These are phyloP conservation scores for Magnusiomyces fungicola DNA, from an alignment of 1,139 yeast species.

Conservation along the genomic window DNA sequence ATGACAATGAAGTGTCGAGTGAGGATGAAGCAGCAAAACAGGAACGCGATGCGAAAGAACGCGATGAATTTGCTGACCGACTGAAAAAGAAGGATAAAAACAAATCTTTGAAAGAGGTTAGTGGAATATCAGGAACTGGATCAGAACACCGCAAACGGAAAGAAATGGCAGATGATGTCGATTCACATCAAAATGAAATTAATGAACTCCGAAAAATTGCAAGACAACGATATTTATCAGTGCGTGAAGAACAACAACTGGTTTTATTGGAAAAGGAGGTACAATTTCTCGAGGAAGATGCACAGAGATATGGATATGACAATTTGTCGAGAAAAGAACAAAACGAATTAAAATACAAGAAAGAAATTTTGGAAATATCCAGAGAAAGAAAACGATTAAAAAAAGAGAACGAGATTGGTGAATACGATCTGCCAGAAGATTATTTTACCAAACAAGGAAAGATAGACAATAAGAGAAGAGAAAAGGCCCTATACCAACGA, in stretches of 20 bases:
- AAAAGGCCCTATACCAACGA: slow-evolving; percentile 34
- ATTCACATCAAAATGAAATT: slow-evolving; percentile 23
- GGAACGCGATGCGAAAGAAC: slow-evolving; percentile 22
- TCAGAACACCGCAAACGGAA: slow-evolving; percentile 16
- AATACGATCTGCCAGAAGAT: slow-evolving; percentile 52
- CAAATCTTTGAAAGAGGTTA: slow-evolving; percentile 5
- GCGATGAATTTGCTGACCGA: slow-evolving; percentile 31
- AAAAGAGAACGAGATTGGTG: slow-evolving; percentile 31
- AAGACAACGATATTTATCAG: slow-evolving; percentile 42
- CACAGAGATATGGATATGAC: slow-evolving; percentile 43
- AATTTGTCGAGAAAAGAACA: slow-evolving; percentile 44
- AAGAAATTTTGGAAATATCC: slow-evolving; percentile 39
- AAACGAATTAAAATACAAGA: slow-evolving; percentile 45
- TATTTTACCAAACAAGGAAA: slow-evolving; percentile 46
- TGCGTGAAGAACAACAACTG: slow-evolving; percentile 43
- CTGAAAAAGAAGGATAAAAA: slow-evolving; percentile 23
- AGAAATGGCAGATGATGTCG: slow-evolving; percentile 21
- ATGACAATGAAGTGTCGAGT: too few relatives aligned
- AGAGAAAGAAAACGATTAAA: slow-evolving; percentile 33
- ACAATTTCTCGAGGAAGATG: slow-evolving; percentile 41
- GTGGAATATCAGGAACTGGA: slow-evolving; percentile 11
- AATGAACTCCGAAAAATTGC: slow-evolving; percentile 39
- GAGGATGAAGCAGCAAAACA: background rate
- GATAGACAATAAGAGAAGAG: slow-evolving; percentile 47
- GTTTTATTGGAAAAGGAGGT: slow-evolving; percentile 44